phyloP scores from a whole-genome alignment of 148 eudicot genomes.

The Tetragonia tetragonoides region DNA sequence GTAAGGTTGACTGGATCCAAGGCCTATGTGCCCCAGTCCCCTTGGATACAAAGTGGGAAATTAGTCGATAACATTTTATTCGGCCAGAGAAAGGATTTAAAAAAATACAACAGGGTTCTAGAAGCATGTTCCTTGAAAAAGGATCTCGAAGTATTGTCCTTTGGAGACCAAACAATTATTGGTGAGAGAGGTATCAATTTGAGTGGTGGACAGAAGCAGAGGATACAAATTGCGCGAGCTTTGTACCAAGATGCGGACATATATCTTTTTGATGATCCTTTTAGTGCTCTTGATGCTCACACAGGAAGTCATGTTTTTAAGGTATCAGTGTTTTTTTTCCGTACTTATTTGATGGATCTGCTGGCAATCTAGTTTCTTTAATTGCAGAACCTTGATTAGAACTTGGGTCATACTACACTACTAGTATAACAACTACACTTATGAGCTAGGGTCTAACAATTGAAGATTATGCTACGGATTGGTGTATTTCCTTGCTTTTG shows the following conservation, averaged over 20 bases:
- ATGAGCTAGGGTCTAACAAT: too few species aligned
- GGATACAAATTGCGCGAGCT: too few species aligned
- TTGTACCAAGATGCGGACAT: constrained; percentile 31
- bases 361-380: too few species aligned
- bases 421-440: too few species aligned
- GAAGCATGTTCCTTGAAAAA: constrained; percentile 56
- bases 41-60: constrained; percentile 62
- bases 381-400: too few species aligned
- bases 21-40: constrained; percentile 54
- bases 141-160: constrained; percentile 47
- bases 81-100: constrained; percentile 43
- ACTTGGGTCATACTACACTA: too few species aligned
- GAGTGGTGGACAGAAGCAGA: too few species aligned
- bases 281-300: constrained; percentile 70
- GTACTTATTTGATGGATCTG: neutral
- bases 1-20: constrained; percentile 47
- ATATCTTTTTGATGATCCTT: constrained; percentile 64
- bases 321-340: constrained; percentile 27
- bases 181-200: too few species aligned
- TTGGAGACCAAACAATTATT: constrained; percentile 44
- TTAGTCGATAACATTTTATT: constrained; percentile 50
- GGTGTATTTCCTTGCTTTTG: neutral
- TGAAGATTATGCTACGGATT: neutral
- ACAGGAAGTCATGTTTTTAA: constrained; percentile 64
- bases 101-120: constrained; percentile 43